A percentile compares a stretch with the other conserved stretches of the same genome.
phyloP scores from a whole-genome alignment of 2,329 filamentous ascomycete species.

The Claviceps quebecensis region DNA sequence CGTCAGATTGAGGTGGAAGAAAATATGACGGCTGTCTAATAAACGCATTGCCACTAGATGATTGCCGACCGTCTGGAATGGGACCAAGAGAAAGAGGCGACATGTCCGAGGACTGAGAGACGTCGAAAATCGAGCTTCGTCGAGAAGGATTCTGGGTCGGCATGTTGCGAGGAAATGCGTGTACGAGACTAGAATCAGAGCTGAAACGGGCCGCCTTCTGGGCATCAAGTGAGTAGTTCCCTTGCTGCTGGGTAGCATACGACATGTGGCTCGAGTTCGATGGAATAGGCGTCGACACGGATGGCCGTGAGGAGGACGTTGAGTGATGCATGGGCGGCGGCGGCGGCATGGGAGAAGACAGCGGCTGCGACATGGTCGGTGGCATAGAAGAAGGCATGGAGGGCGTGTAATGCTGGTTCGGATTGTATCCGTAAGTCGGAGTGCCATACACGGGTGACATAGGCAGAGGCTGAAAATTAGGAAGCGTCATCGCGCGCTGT shows the following conservation, averaged over 20 bases:
- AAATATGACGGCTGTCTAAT: constrained; percentile 8
- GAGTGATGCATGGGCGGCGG: constrained; percentile 1
- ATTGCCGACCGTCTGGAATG: constrained; percentile 6
- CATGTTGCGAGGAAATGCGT: constrained; percentile 15
- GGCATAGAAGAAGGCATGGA: constrained; percentile 4
- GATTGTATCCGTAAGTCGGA: constrained; percentile 7
- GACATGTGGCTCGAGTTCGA: neutral
- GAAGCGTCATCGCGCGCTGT: constrained; percentile 14
- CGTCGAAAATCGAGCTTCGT: constrained; percentile 11
- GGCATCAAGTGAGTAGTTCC: constrained; percentile 12
- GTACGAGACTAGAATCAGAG: constrained; percentile 8
- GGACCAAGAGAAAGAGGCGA: constrained; percentile 5
- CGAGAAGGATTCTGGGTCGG: constrained; percentile 8
- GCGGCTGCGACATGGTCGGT: constrained; percentile 3
- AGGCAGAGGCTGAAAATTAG: constrained; percentile 9
- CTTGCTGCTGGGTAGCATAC: constrained; percentile 4
- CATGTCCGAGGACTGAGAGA: constrained; percentile 8
- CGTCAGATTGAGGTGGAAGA: constrained; percentile 7
- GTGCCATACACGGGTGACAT: neutral
- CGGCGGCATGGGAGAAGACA: constrained; percentile 1
- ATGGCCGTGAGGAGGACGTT: constrained; percentile 7
- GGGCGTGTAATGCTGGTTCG: constrained; percentile 2
- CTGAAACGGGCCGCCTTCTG: constrained; percentile 7
- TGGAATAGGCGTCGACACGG: constrained; percentile 7
- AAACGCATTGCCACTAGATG: constrained; percentile 3